Conservation (phyloP, 352 stramenopile species). For the Achlya hypogyna region DNA sequence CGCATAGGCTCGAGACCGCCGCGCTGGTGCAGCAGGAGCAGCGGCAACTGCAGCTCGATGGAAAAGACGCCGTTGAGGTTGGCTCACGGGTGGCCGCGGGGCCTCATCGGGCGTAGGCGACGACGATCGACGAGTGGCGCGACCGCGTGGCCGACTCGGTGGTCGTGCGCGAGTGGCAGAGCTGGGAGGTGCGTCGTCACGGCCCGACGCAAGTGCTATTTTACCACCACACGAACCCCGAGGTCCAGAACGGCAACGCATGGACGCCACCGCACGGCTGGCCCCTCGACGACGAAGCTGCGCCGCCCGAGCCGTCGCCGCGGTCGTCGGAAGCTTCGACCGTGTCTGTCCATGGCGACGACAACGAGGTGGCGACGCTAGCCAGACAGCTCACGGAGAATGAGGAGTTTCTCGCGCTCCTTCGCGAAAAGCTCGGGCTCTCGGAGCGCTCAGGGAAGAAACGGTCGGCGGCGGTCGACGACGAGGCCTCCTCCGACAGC, state of each 20-base stretch:
- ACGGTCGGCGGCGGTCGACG: conserved; percentile 15
- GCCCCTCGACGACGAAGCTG: conserved; percentile 20
- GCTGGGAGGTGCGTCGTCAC: conserved; percentile 57
- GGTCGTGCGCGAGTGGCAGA: conserved; percentile 35
- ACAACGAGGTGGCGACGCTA: conserved; percentile 1
- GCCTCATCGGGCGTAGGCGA: background rate
- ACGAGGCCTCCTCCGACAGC: conserved; percentile 14
- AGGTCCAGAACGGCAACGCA: conserved; percentile 33
- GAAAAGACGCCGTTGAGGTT: conserved; percentile 4
- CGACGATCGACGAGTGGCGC: conserved; percentile 37
- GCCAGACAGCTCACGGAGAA: conserved; percentile 33
- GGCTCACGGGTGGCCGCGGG: background rate
- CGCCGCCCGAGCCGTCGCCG: background rate
- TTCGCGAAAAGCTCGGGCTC: conserved; percentile 55
- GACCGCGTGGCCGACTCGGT: conserved; percentile 34
- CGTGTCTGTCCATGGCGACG: background rate
- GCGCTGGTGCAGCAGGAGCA: background rate
- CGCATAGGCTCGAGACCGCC: conserved; percentile 4
- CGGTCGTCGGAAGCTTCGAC: background rate
- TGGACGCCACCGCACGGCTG: conserved; percentile 42
- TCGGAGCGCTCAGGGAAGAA: conserved; percentile 12
- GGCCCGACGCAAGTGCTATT: conserved; percentile 49
- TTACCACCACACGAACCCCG: conserved; percentile 51
- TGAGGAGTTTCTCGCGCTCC: conserved; percentile 45
- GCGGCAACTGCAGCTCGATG: background rate